Conservation (phyloP, 495 filamentous ascomycete species). For the Annulohypoxylon nitens region DNA sequence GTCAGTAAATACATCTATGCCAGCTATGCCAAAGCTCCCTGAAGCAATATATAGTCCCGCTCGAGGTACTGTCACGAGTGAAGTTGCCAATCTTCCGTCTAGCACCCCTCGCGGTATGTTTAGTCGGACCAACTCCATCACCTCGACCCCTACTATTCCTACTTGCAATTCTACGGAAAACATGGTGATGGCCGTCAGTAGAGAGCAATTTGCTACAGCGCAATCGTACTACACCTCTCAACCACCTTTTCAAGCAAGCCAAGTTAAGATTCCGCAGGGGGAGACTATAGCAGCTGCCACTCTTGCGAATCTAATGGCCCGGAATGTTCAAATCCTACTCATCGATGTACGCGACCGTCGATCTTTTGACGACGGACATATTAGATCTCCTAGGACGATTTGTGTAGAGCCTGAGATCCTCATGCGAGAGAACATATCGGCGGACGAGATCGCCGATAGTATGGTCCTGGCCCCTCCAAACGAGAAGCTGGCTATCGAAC, state of each 20-base stretch:
- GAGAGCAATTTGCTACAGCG: slow-evolving; percentile 52
- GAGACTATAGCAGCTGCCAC: slow-evolving; percentile 73
- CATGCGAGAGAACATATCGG: slow-evolving; percentile 81
- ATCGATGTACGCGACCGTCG: slow-evolving; percentile 89
- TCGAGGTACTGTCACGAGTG: slow-evolving; percentile 67
- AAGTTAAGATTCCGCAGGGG: slow-evolving; percentile 65
- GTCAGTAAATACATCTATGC: slow-evolving; percentile 64
- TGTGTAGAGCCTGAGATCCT: slow-evolving; percentile 89
- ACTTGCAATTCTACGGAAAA: slow-evolving; percentile 41
- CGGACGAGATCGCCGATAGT: slow-evolving; percentile 84
- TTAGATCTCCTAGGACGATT: slow-evolving; percentile 82
- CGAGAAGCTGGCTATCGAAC: slow-evolving; percentile 80
- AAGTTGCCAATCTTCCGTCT: slow-evolving; percentile 63
- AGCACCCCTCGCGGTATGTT: slow-evolving; percentile 63
- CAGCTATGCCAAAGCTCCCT: slow-evolving; percentile 78
- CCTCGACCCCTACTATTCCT: slow-evolving; percentile 51
- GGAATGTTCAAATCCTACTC: slow-evolving; percentile 73
- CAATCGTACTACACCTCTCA: slow-evolving; percentile 49
- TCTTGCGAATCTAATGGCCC: slow-evolving; percentile 72
- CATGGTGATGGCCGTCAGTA: slow-evolving; percentile 28
- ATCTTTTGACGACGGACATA: slow-evolving; percentile 88
- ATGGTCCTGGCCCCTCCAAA: slow-evolving; percentile 80
- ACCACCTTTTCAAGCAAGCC: slow-evolving; percentile 41
- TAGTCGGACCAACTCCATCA: slow-evolving; percentile 60
- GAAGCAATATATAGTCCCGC: slow-evolving; percentile 88